phyloP scores from a whole-genome alignment of 495 filamentous ascomycete genomes.

The Aspergillus cavernicola region DNA sequence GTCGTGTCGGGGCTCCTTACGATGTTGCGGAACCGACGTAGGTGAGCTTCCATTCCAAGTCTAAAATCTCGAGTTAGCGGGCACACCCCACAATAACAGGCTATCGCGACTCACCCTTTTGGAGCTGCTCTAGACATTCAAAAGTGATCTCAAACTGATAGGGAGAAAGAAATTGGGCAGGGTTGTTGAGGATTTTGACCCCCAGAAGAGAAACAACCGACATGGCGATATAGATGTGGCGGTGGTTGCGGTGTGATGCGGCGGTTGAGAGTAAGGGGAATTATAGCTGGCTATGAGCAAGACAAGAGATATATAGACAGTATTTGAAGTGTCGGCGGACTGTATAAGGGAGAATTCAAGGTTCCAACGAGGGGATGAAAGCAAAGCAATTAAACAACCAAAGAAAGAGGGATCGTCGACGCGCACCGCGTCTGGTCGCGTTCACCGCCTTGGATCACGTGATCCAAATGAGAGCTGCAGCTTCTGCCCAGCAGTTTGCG shows the following conservation, averaged over 20 bases:
- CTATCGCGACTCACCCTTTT: slow-evolving; percentile 66
- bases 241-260: not conserved
- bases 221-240: slow-evolving; percentile 55
- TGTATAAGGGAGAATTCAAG: slow-evolving; percentile 2
- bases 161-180: slow-evolving; percentile 78
- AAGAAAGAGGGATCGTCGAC: slow-evolving; percentile 21
- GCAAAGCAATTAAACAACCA: slow-evolving; percentile 18
- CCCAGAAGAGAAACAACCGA: slow-evolving; percentile 94
- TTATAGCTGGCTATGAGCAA: no score
- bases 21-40: slow-evolving; percentile 98
- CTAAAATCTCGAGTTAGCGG: slow-evolving; percentile 40
- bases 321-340: no score
- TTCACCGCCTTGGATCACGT: slow-evolving; percentile 27
- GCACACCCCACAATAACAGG: no score
- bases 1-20: slow-evolving; percentile 45
- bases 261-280: not conserved
- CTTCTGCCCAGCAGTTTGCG: slow-evolving; percentile 16
- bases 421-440: slow-evolving; percentile 24
- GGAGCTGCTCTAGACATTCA: slow-evolving; percentile 87
- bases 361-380: not conserved
- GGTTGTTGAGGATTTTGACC: slow-evolving; percentile 95
- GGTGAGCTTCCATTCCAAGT: slow-evolving; percentile 98
- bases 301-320: no score
- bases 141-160: slow-evolving; percentile 99
- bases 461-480: slow-evolving; percentile 16